A percentile compares a stretch with the other conserved stretches of the same genome.
Conservation (phyloP, 2,329 filamentous ascomycete species). For the Sporothrix brasiliensis region DNA sequence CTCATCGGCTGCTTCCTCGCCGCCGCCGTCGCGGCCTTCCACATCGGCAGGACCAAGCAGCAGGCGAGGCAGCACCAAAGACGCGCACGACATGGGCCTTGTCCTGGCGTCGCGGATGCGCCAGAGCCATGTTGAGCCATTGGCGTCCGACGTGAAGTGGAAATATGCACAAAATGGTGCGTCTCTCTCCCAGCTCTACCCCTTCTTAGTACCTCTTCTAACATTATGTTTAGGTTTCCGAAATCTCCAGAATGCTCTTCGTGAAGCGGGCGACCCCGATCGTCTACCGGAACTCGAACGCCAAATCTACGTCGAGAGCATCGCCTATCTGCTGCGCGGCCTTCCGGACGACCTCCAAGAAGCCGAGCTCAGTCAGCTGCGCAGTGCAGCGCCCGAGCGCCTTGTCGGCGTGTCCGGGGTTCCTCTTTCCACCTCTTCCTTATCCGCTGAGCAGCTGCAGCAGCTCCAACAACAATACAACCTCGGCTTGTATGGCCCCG, state of each 20-base stretch:
- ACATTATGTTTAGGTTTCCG: slow-evolving; percentile 30
- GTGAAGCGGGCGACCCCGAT: slow-evolving; percentile 35
- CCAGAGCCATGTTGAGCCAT: neutral
- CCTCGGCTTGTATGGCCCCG: slow-evolving; percentile 16
- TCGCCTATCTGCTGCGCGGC: slow-evolving; percentile 66
- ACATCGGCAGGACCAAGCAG: slow-evolving; percentile 27
- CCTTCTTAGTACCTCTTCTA: neutral
- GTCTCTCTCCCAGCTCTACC: neutral
- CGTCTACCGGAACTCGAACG: slow-evolving; percentile 53
- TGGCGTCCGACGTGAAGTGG: slow-evolving; percentile 34
- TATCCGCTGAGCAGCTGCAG: slow-evolving; percentile 30
- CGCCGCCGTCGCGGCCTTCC: slow-evolving; percentile 28
- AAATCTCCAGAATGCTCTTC: slow-evolving; percentile 33
- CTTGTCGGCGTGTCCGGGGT: slow-evolving; percentile 34
- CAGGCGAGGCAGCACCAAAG: slow-evolving; percentile 17
- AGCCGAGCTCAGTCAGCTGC: slow-evolving; percentile 57
- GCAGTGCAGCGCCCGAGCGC: slow-evolving; percentile 52
- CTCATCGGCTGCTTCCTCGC: slow-evolving; percentile 28
- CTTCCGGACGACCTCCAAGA: slow-evolving; percentile 60
- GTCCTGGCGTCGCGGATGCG: slow-evolving; percentile 24
- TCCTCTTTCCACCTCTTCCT: slow-evolving; percentile 15
- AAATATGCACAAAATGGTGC: slow-evolving; percentile 36
- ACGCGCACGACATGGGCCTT: slow-evolving; percentile 26
- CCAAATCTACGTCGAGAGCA: slow-evolving; percentile 65
- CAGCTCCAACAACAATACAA: slow-evolving; percentile 4